Evolutionary conservation across 2,329 filamentous ascomycete species (phyloP), one percentile per base, ranked within the genome.

Genomic region (Nothophoma quercina): DNA sequence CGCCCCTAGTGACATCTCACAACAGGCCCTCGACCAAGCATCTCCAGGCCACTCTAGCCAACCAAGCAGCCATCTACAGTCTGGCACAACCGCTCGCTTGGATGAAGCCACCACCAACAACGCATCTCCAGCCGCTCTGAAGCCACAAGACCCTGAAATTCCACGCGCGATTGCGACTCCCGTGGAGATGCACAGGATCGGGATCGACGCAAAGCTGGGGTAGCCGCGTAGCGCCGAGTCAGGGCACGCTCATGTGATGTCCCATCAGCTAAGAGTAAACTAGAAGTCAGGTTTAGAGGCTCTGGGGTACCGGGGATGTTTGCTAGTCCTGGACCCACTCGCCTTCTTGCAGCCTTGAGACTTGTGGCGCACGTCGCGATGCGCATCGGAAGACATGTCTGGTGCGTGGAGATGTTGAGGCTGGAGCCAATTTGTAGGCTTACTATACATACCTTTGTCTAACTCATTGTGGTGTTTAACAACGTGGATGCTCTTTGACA

Each of bases 141-240:
- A 29, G 18, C 34, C 22, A 45, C 41, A 33, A 13, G 28, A 44
- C 40, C 48, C 28, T 45, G 35, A 25, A 22, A 13, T 40, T 10
- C n/a, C n/a, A 16, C 5, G 9, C 2, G 28, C 34, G 16, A 35
- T 29, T 21, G 19, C 13, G 23, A 9, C 16, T 22, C 7, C 26
- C 16, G 34, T 40, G 28, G 26, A 39, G 33, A 51, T 33, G 21
- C 13, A 40, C 21, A 26, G 8, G 13, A 3, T n/a, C 7, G 4
- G 26, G 47, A 44, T 51, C 33, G 16, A 39, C n/a, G n/a, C 40
- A 45, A 45, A 40, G 34, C 48, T 51, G 34, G 29, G 40, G 29
- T 40, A 35, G 18, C 35, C 28, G 29, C 34, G 29, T 40, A 35
- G 18, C 35, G 35, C n/a, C 40, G 35, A 45, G 48, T 45, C 48